phyloP scores from a whole-genome alignment of 441 rosid genomes.

The Syzygium syzygioides region DNA sequence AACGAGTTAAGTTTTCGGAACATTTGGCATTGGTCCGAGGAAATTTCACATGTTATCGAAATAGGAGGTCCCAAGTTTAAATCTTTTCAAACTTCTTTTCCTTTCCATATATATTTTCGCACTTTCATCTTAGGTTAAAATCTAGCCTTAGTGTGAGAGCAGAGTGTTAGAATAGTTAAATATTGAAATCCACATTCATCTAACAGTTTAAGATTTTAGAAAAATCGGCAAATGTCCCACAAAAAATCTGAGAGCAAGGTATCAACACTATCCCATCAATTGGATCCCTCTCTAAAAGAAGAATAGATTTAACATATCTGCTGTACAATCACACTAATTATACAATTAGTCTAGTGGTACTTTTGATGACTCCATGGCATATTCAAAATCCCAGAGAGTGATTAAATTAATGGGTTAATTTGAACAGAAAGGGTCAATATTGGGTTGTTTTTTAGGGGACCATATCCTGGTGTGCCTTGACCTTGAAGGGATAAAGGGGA shows the following conservation, averaged over 20 bases:
- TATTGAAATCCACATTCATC: background rate
- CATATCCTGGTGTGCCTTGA: background rate
- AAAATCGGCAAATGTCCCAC: background rate
- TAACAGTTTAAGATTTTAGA: background rate
- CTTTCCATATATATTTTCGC: background rate
- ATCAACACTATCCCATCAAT: background rate
- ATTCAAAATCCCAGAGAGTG: background rate
- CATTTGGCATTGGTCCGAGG: background rate
- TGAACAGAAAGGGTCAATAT: background rate
- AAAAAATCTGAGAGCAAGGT: background rate
- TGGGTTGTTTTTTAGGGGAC: background rate
- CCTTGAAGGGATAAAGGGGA: background rate
- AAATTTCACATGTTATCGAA: background rate
- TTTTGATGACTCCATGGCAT: background rate
- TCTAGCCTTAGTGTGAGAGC: background rate
- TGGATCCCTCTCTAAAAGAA: background rate
- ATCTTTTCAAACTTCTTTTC: background rate
- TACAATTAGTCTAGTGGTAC: background rate
- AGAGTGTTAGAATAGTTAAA: background rate
- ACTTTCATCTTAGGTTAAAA: background rate
- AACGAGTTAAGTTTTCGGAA: background rate
- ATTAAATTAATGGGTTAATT: background rate
- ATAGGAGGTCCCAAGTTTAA: background rate
- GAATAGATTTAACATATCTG: background rate
- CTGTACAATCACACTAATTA: background rate